Evolutionary conservation across 768 basidiomycete species (phyloP).

Genomic region (Melanogaster broomeanus): DNA sequence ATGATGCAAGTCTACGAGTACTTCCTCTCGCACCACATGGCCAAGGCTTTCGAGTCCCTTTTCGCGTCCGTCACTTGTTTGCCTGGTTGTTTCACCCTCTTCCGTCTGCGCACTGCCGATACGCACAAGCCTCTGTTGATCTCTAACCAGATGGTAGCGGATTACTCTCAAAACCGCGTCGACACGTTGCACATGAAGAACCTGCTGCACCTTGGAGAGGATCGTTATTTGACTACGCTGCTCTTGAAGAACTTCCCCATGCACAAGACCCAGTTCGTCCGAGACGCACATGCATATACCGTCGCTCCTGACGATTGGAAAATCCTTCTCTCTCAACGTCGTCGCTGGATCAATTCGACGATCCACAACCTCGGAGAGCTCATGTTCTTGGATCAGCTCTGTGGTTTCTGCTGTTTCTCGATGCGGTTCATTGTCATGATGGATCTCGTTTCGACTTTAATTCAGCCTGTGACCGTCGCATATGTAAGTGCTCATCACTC

Average conservation of each 20-base stretch:
- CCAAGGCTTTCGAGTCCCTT: slow-evolving; percentile 95
- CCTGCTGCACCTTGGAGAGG: slow-evolving; percentile 94
- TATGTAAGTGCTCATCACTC: slow-evolving; percentile 60
- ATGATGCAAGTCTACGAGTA: slow-evolving; percentile 99
- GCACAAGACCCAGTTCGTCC: slow-evolving; percentile 93
- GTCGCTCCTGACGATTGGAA: slow-evolving; percentile 97
- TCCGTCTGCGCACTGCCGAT: slow-evolving; percentile 91
- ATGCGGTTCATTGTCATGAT: slow-evolving; percentile 99
- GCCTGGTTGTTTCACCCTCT: slow-evolving; percentile 98
- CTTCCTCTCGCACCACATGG: slow-evolving; percentile 98
- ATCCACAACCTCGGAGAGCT: slow-evolving; percentile 96
- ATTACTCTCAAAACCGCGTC: slow-evolving; percentile 95
- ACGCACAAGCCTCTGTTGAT: slow-evolving; percentile 94
- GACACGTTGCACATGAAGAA: slow-evolving; percentile 99
- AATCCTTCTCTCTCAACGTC: slow-evolving; percentile 91
- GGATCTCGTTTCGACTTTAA: slow-evolving; percentile 85
- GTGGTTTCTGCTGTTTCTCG: slow-evolving; percentile 98
- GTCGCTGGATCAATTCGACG: slow-evolving; percentile 99
- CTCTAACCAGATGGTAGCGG: slow-evolving; percentile 85
- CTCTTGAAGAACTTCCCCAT: slow-evolving; percentile 94
- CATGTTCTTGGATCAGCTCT: slow-evolving; percentile 86
- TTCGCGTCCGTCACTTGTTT: slow-evolving; percentile 99
- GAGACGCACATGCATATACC: slow-evolving; percentile 92
- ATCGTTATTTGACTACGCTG: slow-evolving; percentile 96
- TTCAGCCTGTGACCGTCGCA: slow-evolving; percentile 83